Evolutionary conservation across 805 yeast species (phyloP), one percentile per base, ranked within the genome.

Genomic region (Cyberlindnera meyerae): DNA sequence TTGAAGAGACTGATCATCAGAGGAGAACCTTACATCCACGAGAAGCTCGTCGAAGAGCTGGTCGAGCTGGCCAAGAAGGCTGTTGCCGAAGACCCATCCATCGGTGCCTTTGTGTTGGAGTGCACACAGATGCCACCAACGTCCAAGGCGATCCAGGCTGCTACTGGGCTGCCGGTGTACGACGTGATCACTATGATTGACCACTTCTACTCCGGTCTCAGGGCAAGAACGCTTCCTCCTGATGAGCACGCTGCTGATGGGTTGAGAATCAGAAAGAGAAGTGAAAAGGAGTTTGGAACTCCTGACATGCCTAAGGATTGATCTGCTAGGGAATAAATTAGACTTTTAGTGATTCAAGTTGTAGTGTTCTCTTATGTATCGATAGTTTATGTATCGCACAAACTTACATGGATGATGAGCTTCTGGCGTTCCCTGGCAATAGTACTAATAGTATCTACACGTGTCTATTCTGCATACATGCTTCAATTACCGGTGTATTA

Each of bases 41-140:
- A 53, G 18, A 51, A 49, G 29, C 40, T 54, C 2, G 55, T 48
- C 17, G 41, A 47, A 7, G 62, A 60, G 34, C 36, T 57, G 27
- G 54, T 58, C 8, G 31, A 29, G 7, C 34, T 54, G 20, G 55
- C 60, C 2, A 29, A 40, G 14, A 43, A 41, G 4, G 38, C 57
- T 8, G 8, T 61, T 1, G 39, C 40, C 7, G 42, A 49, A 14
- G 45, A 44, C 16, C 48, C 52, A 8, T 30, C 37, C 6, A 47
- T 59, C 24, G 54, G 56, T 11, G 63, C 55, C 0, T 46, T 60
- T 36, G 61, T 60, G 8, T 47, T 60, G 36, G 65, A 59, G 37
- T 59, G 66, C 36, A 56, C 63, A 7, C 61, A 60, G 33, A 60
- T 61, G 61, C 62, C 61, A 14, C 64, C 63, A n/a, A 52, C 42